These are phyloP conservation scores for Ulvella scutata DNA, from an alignment of 139 green algal species.

Conservation along the genomic window DNA sequence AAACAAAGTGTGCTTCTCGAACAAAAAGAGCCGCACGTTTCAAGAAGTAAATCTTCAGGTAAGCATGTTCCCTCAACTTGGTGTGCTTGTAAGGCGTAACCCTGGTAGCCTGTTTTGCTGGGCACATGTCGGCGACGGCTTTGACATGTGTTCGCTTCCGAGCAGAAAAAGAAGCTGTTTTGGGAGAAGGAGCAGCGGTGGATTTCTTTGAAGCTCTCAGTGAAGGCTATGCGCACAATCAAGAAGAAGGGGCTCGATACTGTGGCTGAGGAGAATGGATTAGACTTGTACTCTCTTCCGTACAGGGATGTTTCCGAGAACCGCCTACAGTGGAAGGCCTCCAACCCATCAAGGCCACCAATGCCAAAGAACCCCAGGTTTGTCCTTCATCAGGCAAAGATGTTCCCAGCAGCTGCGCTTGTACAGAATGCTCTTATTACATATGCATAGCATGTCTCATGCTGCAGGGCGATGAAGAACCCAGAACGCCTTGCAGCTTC, in stretches of 20 bases:
- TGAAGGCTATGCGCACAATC: conserved; percentile 29
- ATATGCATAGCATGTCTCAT: not conserved
- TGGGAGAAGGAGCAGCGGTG: conserved; percentile 57
- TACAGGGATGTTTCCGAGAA: conserved; percentile 50
- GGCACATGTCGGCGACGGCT: no score
- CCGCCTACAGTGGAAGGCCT: conserved; percentile 22
- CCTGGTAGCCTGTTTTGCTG: no score
- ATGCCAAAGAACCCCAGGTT: conserved; percentile 32
- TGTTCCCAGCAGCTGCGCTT: no score
- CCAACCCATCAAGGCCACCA: not conserved
- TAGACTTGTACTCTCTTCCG: conserved; percentile 76
- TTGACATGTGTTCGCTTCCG: no score
- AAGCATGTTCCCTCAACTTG: not conserved
- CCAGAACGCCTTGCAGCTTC: conserved; percentile 65
- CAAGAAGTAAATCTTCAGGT: conserved; percentile 88
- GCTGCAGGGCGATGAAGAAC: conserved; percentile 70
- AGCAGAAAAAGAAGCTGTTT: conserved; percentile 61
- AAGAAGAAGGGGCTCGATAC: conserved; percentile 79
- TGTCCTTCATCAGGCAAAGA: not conserved
- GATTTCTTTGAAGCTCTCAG: conserved; percentile 55
- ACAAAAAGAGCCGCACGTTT: conserved; percentile 92
- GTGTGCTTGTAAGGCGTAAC: not conserved
- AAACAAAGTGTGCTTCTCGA: conserved; percentile 89
- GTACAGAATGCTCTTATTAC: conserved; percentile 14
- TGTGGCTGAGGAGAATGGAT: conserved; percentile 77